phyloP scores from a whole-genome alignment of 2,329 filamentous ascomycete species.

The Tricladium varicosporioides region DNA sequence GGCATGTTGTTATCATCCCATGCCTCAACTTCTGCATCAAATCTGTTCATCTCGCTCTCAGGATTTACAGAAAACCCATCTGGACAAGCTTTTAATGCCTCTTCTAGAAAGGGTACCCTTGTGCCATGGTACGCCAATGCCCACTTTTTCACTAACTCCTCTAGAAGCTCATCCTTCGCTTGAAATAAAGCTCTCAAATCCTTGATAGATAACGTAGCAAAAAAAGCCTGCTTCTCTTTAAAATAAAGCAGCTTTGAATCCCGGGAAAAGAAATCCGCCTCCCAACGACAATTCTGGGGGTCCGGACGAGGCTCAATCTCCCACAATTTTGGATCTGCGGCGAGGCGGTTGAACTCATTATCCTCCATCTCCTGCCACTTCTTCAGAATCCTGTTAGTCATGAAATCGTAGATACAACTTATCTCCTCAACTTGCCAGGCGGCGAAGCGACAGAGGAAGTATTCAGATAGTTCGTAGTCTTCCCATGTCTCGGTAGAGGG shows the following conservation, averaged over 20 bases:
- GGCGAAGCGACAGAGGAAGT: conserved; percentile 7
- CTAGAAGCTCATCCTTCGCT: not conserved
- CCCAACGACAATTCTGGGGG: not conserved
- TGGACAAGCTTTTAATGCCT: not conserved
- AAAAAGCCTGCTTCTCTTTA: not conserved
- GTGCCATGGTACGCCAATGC: not conserved
- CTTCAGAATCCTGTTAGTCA: conserved; percentile 1
- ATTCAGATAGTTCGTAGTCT: not conserved
- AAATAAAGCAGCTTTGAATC: not conserved
- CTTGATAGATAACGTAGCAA: not conserved
- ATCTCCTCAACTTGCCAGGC: conserved; percentile 12
- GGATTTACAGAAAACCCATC: not conserved
- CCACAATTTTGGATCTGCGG: not conserved
- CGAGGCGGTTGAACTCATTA: not conserved
- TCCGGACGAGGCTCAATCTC: conserved; percentile 2
- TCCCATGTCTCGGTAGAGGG: not conserved
- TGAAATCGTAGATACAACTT: conserved; percentile 8
- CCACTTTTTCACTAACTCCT: not conserved
- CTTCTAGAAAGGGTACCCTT: not conserved
- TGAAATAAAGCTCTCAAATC: conserved; percentile 5
- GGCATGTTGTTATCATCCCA: not conserved
- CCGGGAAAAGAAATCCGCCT: not conserved
- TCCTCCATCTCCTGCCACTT: conserved; percentile 11
- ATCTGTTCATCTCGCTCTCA: not conserved
- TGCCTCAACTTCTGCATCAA: not conserved